Evolutionary conservation across 2,329 filamentous ascomycete species (phyloP).

Genomic region (Ophiocordyceps sinensis): DNA sequence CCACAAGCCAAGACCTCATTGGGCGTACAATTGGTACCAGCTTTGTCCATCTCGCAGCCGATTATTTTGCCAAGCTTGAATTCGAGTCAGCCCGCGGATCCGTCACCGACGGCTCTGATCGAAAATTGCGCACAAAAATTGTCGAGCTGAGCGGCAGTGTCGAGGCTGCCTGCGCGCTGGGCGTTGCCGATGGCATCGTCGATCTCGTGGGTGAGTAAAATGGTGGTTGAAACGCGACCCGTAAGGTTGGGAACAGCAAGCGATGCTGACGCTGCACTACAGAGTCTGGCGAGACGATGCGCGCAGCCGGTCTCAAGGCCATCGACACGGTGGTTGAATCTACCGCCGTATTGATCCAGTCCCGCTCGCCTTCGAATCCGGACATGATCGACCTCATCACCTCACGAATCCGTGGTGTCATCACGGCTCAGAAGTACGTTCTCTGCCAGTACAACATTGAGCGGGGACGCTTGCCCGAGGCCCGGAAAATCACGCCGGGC

Average conservation of each 20-base stretch:
- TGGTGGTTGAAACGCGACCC: too few relatives aligned
- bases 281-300: conserved; percentile 99
- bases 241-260: too few relatives aligned
- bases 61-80: conserved; percentile 76
- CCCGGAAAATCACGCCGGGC: conserved; percentile 72
- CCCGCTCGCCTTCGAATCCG: conserved; percentile 65
- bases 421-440: conserved; percentile 86
- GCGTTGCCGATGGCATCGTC: conserved; percentile 92
- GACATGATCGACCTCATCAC: conserved; percentile 73
- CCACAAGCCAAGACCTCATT: conserved; percentile 59
- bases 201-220: conserved; percentile 73
- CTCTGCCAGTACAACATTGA: conserved; percentile 94
- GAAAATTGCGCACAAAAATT: conserved; percentile 67
- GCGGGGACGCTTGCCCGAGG: conserved; percentile 49
- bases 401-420: conserved; percentile 80
- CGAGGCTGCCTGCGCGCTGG: conserved; percentile 88
- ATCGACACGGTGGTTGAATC: conserved; percentile 88
- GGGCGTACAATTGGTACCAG: conserved; percentile 93
- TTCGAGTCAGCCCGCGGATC: conserved; percentile 25
- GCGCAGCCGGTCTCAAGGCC: conserved; percentile 80
- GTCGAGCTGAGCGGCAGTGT: conserved; percentile 94
- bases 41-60: conserved; percentile 71
- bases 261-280: conserved; percentile 3
- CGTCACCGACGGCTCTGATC: conserved; percentile 19
- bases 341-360: conserved; percentile 84